Percentiles rank a stretch among this genome's conserved stretches.
Evolutionary conservation across 345 rosid species (phyloP).

Genomic region (Brassica rapa): DNA sequence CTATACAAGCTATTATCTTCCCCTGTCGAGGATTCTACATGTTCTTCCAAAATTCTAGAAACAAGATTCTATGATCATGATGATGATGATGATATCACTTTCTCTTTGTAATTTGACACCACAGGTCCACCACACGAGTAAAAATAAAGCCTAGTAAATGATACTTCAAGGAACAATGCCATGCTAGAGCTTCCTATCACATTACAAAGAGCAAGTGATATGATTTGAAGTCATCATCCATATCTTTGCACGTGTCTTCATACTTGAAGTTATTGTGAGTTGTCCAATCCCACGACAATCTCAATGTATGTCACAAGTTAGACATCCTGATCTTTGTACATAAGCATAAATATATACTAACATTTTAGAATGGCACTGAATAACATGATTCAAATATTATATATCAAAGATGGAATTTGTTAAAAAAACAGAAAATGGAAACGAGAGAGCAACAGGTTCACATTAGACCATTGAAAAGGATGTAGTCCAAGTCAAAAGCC

Average conservation of each 20-base stretch:
- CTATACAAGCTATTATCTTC: slow-evolving; percentile 29
- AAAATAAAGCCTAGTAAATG: background rate
- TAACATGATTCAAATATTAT: background rate
- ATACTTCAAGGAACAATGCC: background rate
- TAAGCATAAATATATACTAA: too few species aligned
- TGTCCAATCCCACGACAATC: too few species aligned
- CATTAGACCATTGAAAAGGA: slow-evolving; percentile 8
- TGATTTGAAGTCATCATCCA: background rate
- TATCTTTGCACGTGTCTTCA: slow-evolving; percentile 21
- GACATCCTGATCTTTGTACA: too few species aligned
- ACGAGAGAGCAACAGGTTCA: background rate
- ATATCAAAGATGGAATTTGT: background rate
- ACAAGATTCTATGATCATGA: too few species aligned
- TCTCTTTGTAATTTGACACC: too few species aligned
- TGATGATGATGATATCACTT: too few species aligned
- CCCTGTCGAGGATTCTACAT: slow-evolving; percentile 17
- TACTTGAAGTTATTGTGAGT: background rate
- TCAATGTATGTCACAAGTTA: too few species aligned
- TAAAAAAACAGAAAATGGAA: background rate
- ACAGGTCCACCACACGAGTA: background rate
- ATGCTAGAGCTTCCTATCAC: background rate
- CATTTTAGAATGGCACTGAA: background rate
- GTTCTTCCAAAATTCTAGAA: slow-evolving; percentile 1
- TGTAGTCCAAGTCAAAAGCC: slow-evolving; percentile 24
- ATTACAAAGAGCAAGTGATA: slow-evolving; percentile 4